Evolutionary conservation across 345 rosid genomes (phyloP).

Genomic region (Populus euphratica): DNA sequence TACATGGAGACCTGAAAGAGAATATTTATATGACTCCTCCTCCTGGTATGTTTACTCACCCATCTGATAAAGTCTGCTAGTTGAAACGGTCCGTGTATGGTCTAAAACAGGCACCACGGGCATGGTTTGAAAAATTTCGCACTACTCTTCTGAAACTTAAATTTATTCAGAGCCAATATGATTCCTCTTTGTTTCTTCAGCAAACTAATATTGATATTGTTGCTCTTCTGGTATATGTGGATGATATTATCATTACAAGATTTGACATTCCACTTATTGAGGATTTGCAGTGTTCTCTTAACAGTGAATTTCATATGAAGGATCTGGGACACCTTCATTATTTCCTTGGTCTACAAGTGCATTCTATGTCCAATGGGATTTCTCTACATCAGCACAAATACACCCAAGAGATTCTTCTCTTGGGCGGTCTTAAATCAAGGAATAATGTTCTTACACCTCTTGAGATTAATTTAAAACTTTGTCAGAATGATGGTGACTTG

Average conservation of each 20-base stretch:
- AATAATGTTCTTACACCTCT: no score
- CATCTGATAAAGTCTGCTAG: no score
- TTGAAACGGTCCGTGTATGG: not conserved
- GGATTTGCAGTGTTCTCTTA: not conserved
- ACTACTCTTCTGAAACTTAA: not conserved
- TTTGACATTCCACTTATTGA: not conserved
- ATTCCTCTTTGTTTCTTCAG: not conserved
- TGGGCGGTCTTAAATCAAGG: no score
- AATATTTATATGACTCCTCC: not conserved
- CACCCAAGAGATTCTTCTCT: no score
- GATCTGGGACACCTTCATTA: not conserved
- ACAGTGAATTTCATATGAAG: not conserved
- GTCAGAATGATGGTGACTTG: not conserved
- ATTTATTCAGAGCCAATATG: not conserved
- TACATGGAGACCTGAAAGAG: not conserved
- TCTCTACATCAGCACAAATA: not conserved
- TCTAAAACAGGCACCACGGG: not conserved
- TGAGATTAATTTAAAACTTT: conserved; percentile 1
- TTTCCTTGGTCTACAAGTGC: conserved; percentile 2
- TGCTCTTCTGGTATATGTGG: no score
- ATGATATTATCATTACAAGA: not conserved
- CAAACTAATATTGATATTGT: not conserved
- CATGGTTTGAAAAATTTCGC: not conserved
- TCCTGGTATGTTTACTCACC: not conserved
- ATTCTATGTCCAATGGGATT: not conserved